Evolutionary conservation across 2,329 filamentous ascomycete species (phyloP).

Genomic region (Pseudocercospora vitis): DNA sequence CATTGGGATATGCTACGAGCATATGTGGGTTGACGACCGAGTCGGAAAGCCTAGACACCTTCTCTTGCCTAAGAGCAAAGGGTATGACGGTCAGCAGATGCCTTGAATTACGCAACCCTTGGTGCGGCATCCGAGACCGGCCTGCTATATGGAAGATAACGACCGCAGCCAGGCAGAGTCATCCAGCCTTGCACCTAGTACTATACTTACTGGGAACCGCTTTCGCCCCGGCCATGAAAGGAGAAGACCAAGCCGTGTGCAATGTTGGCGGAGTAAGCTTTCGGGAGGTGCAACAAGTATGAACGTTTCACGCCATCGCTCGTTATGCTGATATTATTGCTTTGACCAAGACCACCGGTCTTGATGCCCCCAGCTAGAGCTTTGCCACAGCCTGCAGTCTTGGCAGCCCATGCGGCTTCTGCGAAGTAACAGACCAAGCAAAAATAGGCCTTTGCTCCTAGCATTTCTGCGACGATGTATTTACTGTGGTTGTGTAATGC

Average conservation of each 20-base stretch:
- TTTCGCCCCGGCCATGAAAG: conserved; percentile 47
- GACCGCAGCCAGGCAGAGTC: no score
- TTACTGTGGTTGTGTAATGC: no score
- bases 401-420: not conserved
- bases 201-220: conserved; percentile 36
- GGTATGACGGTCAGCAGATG: no score
- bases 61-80: no score
- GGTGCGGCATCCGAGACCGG: no score
- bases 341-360: conserved; percentile 19
- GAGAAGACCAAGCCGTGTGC: conserved; percentile 48
- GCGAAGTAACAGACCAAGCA: not conserved
- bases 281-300: conserved; percentile 43
- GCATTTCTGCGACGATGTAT: not conserved
- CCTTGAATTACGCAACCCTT: no score
- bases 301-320: conserved; percentile 29
- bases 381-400: conserved; percentile 27
- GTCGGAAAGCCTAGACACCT: conserved; percentile 48
- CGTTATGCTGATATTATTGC: conserved; percentile 24
- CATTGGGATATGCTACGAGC: conserved; percentile 49
- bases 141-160: no score
- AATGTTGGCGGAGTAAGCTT: conserved; percentile 41
- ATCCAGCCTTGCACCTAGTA: no score
- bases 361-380: conserved; percentile 18
- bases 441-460: not conserved
- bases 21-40: conserved; percentile 45